These are phyloP conservation scores for Cajanus cajan DNA, from an alignment of 306 rosid species.

Conservation along the genomic window DNA sequence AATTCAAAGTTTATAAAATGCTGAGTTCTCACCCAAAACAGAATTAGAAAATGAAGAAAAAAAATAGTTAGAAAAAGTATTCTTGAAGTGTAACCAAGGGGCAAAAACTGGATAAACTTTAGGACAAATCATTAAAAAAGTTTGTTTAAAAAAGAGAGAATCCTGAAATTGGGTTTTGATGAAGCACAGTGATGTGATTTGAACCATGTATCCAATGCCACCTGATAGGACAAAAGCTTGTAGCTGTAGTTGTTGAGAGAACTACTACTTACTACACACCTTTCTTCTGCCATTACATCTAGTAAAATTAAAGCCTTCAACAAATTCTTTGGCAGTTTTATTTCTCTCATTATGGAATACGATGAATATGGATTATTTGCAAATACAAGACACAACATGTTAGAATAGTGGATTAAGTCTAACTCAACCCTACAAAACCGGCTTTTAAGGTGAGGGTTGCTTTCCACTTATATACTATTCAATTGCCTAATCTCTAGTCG, in stretches of 20 bases:
- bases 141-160: neutral
- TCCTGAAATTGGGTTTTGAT: neutral
- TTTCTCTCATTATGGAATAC: neutral
- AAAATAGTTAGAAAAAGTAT: neutral
- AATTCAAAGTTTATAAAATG: neutral
- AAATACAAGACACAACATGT: neutral
- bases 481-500: too few relatives aligned
- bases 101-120: neutral
- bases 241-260: neutral
- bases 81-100: neutral
- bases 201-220: neutral
- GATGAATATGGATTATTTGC: neutral
- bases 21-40: neutral
- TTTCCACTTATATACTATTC: too few relatives aligned
- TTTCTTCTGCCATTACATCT: neutral
- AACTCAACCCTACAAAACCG: too few relatives aligned
- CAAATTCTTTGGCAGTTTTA: neutral
- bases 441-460: too few relatives aligned
- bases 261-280: neutral
- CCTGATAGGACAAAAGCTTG: neutral
- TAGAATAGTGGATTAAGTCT: too few relatives aligned
- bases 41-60: neutral
- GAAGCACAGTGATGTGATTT: neutral
- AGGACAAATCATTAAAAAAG: neutral
- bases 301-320: neutral